Evolutionary conservation across 2,329 filamentous ascomycete species (phyloP), one percentile per base, ranked within the genome.

Genomic region (Nemania abortiva): DNA sequence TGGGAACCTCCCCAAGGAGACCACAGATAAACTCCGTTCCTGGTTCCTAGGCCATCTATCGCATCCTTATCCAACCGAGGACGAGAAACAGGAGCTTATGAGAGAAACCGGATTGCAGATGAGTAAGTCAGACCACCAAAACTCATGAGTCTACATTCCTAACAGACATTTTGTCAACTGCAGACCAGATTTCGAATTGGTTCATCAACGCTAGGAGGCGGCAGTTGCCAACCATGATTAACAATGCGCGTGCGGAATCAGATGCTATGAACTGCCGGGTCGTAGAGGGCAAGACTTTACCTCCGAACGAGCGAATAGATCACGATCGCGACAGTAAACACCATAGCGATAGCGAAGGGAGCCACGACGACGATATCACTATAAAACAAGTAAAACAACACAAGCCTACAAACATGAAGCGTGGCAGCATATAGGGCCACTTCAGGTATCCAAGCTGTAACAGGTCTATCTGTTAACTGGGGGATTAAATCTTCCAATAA

Each of bases 1-100:
- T 47, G 94, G 94, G 1, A 97, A 97, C 76, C 84, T 97, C 2
- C 94, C 94, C n/a, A 97, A 97, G 77, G 92, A 94, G 63, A 93
- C 93, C 0, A 97, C 94, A 0, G 92, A 95, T 77, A 90, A 92
- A 73, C 84, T 97, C 49, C 89, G 92, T 63, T 84, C 88, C 0
- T 97, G 94, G 94, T 95, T 97, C 73, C 81, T 90, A 60, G 85
- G 86, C n/a, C 92, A 96, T 79, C 81, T 94, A 7, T 85, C 90
- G 69, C 93, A 96, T 76, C 93, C 94, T 0, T 97, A 97, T 78
- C 94, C 94, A 1, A 94, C 90, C 4, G 93, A 97, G 79, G 93
- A 97, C 71, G 92, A 97, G 82, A 97, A 97, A 81, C 89, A 95
- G 77, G 88, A 92, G 68, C 85, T 97, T 56, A 93, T 94, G 86